These are phyloP conservation scores for Salix brachista DNA, from an alignment of 345 rosid genomes.

Conservation along the genomic window DNA sequence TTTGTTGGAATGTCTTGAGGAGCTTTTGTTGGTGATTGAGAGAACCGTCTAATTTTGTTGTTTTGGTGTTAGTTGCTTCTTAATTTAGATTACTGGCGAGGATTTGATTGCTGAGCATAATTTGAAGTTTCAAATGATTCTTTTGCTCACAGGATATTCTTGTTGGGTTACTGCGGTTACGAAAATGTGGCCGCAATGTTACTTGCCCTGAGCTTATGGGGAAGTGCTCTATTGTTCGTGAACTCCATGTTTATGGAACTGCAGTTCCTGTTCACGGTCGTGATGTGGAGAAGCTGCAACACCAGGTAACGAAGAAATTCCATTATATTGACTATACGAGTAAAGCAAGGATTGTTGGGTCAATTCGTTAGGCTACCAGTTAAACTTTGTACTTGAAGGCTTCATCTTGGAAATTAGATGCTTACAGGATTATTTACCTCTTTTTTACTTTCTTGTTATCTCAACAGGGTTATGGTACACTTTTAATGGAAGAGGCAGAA, in stretches of 20 bases:
- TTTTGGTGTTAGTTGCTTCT: not conserved
- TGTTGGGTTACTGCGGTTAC: constrained; percentile 81
- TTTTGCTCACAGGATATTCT: constrained; percentile 75
- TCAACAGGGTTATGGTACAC: constrained; percentile 85
- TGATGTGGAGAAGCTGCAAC: constrained; percentile 92
- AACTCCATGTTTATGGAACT: constrained; percentile 99
- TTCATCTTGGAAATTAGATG: not conserved
- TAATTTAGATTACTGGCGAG: not conserved
- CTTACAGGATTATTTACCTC: not conserved
- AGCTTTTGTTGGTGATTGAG: not conserved
- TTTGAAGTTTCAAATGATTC: not conserved
- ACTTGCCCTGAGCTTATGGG: constrained; percentile 89
- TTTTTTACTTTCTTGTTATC: not conserved
- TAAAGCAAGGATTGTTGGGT: not conserved
- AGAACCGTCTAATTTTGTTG: not conserved
- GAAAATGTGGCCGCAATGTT: constrained; percentile 82
- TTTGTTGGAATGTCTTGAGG: not conserved
- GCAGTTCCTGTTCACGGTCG: constrained; percentile 99
- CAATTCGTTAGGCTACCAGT: not conserved
- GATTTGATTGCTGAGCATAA: not conserved
- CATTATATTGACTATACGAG: not conserved
- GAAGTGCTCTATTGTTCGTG: constrained; percentile 91
- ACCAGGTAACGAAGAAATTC: constrained; percentile 55
- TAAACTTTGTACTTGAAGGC: not conserved
- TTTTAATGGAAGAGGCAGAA: constrained; percentile 98